These are phyloP conservation scores for Cryphonectria nitschkei DNA, from an alignment of 2,329 filamentous ascomycete species.

Conservation along the genomic window DNA sequence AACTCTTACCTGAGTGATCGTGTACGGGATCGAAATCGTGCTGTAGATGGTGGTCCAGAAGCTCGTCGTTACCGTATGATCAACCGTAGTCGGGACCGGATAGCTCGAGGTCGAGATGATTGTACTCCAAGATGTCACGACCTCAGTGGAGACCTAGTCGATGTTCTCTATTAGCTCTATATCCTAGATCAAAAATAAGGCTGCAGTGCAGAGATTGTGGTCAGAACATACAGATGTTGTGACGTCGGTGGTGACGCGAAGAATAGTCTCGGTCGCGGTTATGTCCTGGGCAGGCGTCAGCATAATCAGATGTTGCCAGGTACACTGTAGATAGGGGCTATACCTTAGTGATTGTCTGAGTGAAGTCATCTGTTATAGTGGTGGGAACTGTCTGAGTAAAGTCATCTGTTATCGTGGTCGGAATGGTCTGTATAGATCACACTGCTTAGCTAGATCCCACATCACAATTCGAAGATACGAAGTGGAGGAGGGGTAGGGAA, in stretches of 20 bases:
- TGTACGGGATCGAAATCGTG: conserved; percentile 1
- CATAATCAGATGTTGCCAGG: neutral
- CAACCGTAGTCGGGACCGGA: conserved; percentile 7
- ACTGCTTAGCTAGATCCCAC: neutral
- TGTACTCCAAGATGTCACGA: conserved; percentile 1
- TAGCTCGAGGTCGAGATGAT: conserved; percentile 5
- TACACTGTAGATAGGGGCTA: neutral
- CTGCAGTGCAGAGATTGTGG: neutral
- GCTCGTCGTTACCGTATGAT: neutral
- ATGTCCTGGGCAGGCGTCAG: neutral
- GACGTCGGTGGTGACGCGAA: neutral
- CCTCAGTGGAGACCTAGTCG: neutral
- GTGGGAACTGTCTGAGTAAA: neutral
- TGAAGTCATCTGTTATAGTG: neutral
- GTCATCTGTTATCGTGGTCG: neutral
- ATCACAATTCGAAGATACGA: neutral
- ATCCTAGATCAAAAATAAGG: neutral
- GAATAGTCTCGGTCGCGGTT: neutral
- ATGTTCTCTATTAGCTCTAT: neutral
- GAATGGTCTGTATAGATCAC: neutral
- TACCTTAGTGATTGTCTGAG: neutral
- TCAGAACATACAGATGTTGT: neutral
- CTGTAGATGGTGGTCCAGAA: conserved; percentile 11
- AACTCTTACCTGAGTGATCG: neutral
- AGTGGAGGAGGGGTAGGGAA: no score